Base-by-base conservation (phyloP, 75 land plant species). In the Pseudotsuga menziesii region DNA sequence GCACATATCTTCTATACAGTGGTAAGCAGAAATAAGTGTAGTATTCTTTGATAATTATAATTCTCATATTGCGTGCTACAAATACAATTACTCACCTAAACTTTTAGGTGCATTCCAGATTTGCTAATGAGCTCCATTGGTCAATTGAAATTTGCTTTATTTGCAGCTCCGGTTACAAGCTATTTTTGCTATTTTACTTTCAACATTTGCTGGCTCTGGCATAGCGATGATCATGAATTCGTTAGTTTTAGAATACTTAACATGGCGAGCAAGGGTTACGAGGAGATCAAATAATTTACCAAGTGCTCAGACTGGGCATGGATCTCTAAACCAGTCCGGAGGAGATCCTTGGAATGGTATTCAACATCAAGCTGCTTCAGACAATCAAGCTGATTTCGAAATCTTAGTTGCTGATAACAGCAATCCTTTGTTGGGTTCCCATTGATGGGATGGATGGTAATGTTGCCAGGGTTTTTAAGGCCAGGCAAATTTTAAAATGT, bases 1-100 rank as follows among this genome's bases (percentile, higher is more conserved):
- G 82, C 89, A 67, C 90, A 90, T 56, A 16, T 92, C 36, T 88
- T 90, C 75, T 90, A 92, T 64, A 58, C 73, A 5, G 4, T 84
- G 86, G 94, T 92, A 39, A 83, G 85, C 32, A 52, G 22, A 58
- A 39, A 60, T 20, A 59, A 62, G 12, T 32, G 4, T 12, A 58
- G 13, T 57, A 22, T 55, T 20, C 22, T 59, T 60, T 20, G n/a
- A 29, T 62, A 14, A 13, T 44, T 75, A 9, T 48, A 15, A 15
- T 61, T 58, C 14, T 60, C 60, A 23, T 54, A 56, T 48, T 55
- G 5, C 32, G 19, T 74, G 22, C 22, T 17, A 22, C 61, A 75
- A 61, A 61, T 16, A 22, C 57, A 15, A 74, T 32, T 6, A 7
- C 11, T 26, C 13, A 16, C 41, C 14, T 25, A 25, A 22, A 57